Evolutionary conservation across 2,329 filamentous ascomycete genomes (phyloP).

Genomic region (Pseudocercospora musae): DNA sequence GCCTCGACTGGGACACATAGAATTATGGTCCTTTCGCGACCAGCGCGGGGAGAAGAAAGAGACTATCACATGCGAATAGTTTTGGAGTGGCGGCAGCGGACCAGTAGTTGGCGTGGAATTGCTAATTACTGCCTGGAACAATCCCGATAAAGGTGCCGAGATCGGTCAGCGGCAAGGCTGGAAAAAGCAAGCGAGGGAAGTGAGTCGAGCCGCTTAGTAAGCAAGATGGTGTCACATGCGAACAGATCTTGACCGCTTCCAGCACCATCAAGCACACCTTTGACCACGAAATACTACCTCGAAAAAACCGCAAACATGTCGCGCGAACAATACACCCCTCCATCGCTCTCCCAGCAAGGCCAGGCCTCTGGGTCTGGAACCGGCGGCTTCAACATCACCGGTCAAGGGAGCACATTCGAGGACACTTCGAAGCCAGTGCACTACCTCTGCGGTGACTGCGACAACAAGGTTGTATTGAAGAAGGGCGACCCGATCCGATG

Average conservation of each 20-base stretch:
- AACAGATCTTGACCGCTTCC: too few species aligned
- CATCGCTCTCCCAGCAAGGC: constrained; percentile 46
- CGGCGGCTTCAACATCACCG: constrained; percentile 41
- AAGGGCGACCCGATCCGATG: constrained; percentile 79
- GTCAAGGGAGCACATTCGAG: constrained; percentile 61
- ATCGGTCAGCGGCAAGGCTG: background rate
- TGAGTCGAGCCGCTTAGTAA: too few species aligned
- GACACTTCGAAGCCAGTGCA: constrained; percentile 45
- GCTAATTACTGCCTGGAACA: constrained; percentile 5
- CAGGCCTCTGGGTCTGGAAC: background rate
- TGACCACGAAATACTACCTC: background rate
- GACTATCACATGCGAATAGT: constrained; percentile 3
- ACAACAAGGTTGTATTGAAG: constrained; percentile 69
- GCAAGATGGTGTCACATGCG: background rate
- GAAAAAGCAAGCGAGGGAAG: background rate
- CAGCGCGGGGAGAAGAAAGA: background rate
- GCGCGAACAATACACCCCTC: constrained; percentile 77
- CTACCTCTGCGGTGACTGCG: constrained; percentile 76
- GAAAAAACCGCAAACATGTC: constrained; percentile 29
- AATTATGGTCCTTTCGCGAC: background rate
- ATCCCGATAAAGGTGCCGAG: constrained; percentile 4
- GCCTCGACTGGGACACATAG: constrained; percentile 33
- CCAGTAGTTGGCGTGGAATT: constrained; percentile 10
- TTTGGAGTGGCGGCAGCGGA: background rate
- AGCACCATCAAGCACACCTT: constrained; percentile 7